Percentiles rank a stretch among this genome's conserved stretches.
These are phyloP conservation scores for Umbelopsis sp. DNA, from an alignment of 371 early-diverging fungal genomes.

Conservation along the genomic window DNA sequence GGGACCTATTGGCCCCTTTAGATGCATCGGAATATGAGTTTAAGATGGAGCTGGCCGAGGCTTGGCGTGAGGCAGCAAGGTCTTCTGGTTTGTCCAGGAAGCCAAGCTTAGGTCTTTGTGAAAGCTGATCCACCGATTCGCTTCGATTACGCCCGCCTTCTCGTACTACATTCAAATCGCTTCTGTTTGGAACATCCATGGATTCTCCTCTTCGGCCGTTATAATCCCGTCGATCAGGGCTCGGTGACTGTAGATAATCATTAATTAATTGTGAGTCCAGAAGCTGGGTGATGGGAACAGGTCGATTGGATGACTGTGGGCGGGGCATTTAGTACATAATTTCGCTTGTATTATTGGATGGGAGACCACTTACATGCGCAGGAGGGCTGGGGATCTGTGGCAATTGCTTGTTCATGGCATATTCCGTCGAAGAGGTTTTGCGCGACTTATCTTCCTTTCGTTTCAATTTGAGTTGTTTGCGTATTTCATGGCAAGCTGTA, in stretches of 20 bases:
- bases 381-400: not conserved
- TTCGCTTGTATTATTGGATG: no score
- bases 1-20: slow-evolving; percentile 1
- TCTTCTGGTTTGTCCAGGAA: slow-evolving; percentile 1
- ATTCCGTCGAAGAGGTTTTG: slow-evolving; percentile 2
- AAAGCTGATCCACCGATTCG: slow-evolving; percentile 14
- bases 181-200: slow-evolving; percentile 10
- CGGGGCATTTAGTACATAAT: not conserved
- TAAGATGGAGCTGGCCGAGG: slow-evolving; percentile 17
- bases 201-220: slow-evolving; percentile 4
- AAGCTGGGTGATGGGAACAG: not conserved
- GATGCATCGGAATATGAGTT: slow-evolving; percentile 20
- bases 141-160: slow-evolving; percentile 1
- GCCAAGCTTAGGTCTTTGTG: slow-evolving; percentile 3
- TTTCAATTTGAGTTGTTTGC: slow-evolving; percentile 36
- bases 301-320: not conserved
- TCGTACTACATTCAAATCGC: not conserved
- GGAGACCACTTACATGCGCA: not conserved
- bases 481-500: slow-evolving; percentile 48
- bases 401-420: slow-evolving; percentile 8
- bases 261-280: slow-evolving; percentile 13
- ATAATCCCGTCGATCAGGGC: slow-evolving; percentile 12
- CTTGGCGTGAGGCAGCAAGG: slow-evolving; percentile 4
- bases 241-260: slow-evolving; percentile 6
- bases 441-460: slow-evolving; percentile 36